Evolutionary conservation across 2,329 filamentous ascomycete genomes (phyloP).

Genomic region (Penicillium sp.): DNA sequence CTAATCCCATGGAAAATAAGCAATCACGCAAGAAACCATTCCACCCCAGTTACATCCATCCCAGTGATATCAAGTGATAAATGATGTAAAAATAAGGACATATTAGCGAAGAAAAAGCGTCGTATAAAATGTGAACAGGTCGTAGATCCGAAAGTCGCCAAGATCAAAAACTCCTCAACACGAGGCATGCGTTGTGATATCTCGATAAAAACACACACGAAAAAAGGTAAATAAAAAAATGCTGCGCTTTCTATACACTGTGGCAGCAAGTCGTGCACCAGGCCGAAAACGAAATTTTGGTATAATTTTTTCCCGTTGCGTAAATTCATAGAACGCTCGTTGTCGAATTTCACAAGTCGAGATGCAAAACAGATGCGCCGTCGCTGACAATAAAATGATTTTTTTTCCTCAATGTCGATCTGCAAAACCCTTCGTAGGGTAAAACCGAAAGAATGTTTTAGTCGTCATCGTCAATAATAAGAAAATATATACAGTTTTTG

Average conservation of each 20-base stretch:
- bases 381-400: slow-evolving; percentile 36
- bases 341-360: slow-evolving; percentile 26
- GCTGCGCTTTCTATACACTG: slow-evolving; percentile 40
- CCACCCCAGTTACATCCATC: slow-evolving; percentile 28
- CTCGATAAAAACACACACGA: slow-evolving; percentile 9
- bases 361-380: slow-evolving; percentile 38
- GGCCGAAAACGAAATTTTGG: slow-evolving; percentile 24
- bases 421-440: slow-evolving; percentile 13
- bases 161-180: slow-evolving; percentile 30
- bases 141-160: slow-evolving; percentile 24
- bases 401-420: slow-evolving; percentile 22
- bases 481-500: slow-evolving; percentile 14
- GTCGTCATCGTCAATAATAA: slow-evolving; percentile 16
- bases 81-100: slow-evolving; percentile 21
- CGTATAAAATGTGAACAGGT: slow-evolving; percentile 22
- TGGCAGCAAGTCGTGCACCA: slow-evolving; percentile 27
- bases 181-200: slow-evolving; percentile 30
- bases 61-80: slow-evolving; percentile 17
- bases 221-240: slow-evolving; percentile 26
- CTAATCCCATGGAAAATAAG: slow-evolving; percentile 24
- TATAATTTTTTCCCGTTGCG: slow-evolving; percentile 31
- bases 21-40: slow-evolving; percentile 32
- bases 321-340: slow-evolving; percentile 24
- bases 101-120: slow-evolving; percentile 19
- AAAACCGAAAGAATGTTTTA: slow-evolving; percentile 25